Evolutionary conservation across 2,329 filamentous ascomycete species (phyloP).

Genomic region (Calonectria multiphialidica): DNA sequence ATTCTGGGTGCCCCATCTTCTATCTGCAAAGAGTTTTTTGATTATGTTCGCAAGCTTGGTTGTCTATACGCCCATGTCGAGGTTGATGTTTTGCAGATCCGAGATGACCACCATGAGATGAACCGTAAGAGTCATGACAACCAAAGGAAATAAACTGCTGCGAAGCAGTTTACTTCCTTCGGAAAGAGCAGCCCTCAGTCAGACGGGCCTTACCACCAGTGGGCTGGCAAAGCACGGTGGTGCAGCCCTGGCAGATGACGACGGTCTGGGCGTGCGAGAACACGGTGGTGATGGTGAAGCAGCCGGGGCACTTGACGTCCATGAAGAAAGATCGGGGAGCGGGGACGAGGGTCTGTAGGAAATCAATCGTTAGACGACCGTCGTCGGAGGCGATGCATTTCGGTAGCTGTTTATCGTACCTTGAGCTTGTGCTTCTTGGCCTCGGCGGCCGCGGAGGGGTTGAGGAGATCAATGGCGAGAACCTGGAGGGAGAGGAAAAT

Average conservation of each 20-base stretch:
- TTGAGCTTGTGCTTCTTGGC: constrained; percentile 99
- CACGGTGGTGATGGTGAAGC: constrained; percentile 99
- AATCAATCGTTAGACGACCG: constrained; percentile 38
- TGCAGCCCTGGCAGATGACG: constrained; percentile 99
- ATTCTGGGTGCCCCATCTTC: constrained; percentile 76
- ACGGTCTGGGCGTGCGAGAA: constrained; percentile 99
- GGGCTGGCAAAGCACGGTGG: constrained; percentile 98
- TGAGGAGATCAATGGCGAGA: constrained; percentile 99
- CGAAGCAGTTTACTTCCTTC: constrained; percentile 90
- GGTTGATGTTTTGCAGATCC: constrained; percentile 68
- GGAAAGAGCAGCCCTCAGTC: constrained; percentile 99
- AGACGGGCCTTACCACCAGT: constrained; percentile 99
- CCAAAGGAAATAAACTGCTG: constrained; percentile 61
- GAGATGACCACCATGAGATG: constrained; percentile 67
- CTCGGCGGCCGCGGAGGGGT: constrained; percentile 97
- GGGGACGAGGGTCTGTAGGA: constrained; percentile 85
- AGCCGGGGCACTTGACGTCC: constrained; percentile 99
- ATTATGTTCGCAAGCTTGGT: constrained; percentile 58
- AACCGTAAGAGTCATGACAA: constrained; percentile 63
- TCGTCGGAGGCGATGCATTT: constrained; percentile 27
- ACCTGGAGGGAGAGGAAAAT: constrained; percentile 72
- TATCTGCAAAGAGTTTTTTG: constrained; percentile 70
- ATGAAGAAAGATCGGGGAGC: constrained; percentile 99
- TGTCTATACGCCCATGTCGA: constrained; percentile 65
- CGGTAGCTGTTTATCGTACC: constrained; percentile 66